These are phyloP conservation scores for Cardamine resedifolia DNA, from an alignment of 345 rosid species.

Conservation along the genomic window DNA sequence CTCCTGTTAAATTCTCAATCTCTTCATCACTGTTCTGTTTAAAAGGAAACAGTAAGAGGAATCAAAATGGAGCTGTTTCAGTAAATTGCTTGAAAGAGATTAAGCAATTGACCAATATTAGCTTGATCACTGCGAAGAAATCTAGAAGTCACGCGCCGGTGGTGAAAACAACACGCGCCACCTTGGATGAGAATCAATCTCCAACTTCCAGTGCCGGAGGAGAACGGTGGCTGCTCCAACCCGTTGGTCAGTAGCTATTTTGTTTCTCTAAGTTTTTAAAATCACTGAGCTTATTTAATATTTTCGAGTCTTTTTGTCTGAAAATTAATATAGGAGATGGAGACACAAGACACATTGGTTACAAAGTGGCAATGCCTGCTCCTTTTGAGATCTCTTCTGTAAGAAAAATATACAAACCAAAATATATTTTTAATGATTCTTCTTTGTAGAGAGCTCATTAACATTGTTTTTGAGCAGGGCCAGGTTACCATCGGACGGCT, in stretches of 20 bases:
- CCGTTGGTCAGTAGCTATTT: constrained; percentile 53
- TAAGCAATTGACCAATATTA: constrained; percentile 4
- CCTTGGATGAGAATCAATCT: constrained; percentile 41
- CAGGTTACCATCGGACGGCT: constrained; percentile 75
- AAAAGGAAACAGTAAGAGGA: constrained; percentile 36
- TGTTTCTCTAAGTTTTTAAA: background rate
- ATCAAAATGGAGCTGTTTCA: constrained; percentile 28
- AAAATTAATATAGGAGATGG: constrained; percentile 68
- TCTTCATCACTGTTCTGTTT: constrained; percentile 33
- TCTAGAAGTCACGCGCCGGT: constrained; percentile 26
- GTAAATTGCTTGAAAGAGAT: constrained; percentile 30
- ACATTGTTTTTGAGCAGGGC: constrained; percentile 38
- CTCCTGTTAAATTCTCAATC: constrained; percentile 31
- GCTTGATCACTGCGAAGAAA: constrained; percentile 11
- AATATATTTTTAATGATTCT: no score
- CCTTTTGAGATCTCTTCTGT: constrained; percentile 78
- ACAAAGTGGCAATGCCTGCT: constrained; percentile 65
- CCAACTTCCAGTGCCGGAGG: constrained; percentile 32
- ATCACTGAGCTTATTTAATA: background rate
- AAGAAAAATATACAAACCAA: constrained; percentile 23
- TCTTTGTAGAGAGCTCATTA: no score
- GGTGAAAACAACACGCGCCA: constrained; percentile 38
- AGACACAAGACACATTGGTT: constrained; percentile 80
- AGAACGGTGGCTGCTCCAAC: constrained; percentile 81
- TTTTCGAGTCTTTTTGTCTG: no score